Evolutionary conservation across 257 asterid species (phyloP).

Genomic region (Capsicum pubescens): DNA sequence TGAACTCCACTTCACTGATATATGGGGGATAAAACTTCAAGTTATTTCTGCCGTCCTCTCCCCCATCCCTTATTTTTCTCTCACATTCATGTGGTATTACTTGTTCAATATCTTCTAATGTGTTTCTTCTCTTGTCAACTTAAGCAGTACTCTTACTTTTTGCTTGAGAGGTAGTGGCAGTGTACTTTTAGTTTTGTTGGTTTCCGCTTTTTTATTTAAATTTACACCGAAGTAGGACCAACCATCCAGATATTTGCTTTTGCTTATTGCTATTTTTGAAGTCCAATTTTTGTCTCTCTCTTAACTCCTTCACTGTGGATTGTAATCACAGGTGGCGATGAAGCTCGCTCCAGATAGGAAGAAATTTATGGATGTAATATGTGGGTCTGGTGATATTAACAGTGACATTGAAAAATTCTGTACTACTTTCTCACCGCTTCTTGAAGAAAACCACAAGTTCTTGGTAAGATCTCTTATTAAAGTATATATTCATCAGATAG

Average conservation of each 20-base stretch:
- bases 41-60: background rate
- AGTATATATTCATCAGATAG: background rate
- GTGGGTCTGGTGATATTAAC: slow-evolving; percentile 70
- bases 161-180: background rate
- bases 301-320: slow-evolving; percentile 4
- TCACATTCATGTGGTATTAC: background rate
- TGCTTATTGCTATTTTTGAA: slow-evolving; percentile 10
- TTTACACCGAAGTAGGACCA: background rate
- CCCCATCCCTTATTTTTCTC: background rate
- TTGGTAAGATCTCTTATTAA: slow-evolving; percentile 59
- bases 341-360: slow-evolving; percentile 99
- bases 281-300: background rate
- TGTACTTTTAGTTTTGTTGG: background rate
- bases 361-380: slow-evolving; percentile 80
- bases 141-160: background rate
- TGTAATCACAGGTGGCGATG: slow-evolving; percentile 79
- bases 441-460: slow-evolving; percentile 96
- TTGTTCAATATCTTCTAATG: background rate
- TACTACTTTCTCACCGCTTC: slow-evolving; percentile 72
- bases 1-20: slow-evolving; percentile 6
- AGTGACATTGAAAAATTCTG: slow-evolving; percentile 81
- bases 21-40: background rate
- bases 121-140: background rate
- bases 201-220: background rate
- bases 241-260: background rate